Evolutionary conservation across 225 moss, liverwort and hornwort genomes (phyloP).

Genomic region (Pseudisothecium myosuroides): DNA sequence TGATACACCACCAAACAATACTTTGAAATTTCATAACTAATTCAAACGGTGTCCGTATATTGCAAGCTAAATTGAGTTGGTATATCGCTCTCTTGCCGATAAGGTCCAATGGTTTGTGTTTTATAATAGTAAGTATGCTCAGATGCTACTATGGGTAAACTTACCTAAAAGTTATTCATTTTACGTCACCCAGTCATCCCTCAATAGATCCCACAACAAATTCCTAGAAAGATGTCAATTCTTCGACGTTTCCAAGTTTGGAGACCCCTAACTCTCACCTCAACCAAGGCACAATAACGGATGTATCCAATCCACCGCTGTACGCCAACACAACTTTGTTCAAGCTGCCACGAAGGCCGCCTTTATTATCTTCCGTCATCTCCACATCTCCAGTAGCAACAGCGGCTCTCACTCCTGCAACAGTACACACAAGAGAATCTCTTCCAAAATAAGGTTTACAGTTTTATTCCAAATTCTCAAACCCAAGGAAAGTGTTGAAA

Average conservation of each 20-base stretch:
- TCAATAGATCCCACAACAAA: neutral
- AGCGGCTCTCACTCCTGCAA: conserved; percentile 46
- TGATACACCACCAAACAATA: neutral
- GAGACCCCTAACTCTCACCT: neutral
- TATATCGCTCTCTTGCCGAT: neutral
- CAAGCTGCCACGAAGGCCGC: conserved; percentile 57
- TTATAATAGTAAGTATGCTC: neutral
- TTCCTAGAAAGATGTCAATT: neutral
- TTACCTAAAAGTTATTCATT: neutral
- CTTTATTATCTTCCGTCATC: neutral
- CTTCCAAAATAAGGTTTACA: neutral
- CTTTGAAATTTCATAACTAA: neutral
- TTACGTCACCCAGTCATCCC: neutral
- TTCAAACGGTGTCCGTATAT: neutral
- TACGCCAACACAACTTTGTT: conserved; percentile 77
- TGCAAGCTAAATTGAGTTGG: neutral
- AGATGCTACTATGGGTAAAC: neutral
- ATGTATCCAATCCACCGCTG: conserved; percentile 83
- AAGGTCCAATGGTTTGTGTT: neutral
- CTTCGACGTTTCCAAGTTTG: neutral
- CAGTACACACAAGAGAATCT: neutral
- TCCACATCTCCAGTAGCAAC: conserved; percentile 42
- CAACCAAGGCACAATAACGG: conserved; percentile 84
- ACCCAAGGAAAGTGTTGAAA: neutral
- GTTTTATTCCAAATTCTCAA: neutral